Conservation (phyloP, 768 basidiomycete genomes). For the Pleurotus cornucopiae region DNA sequence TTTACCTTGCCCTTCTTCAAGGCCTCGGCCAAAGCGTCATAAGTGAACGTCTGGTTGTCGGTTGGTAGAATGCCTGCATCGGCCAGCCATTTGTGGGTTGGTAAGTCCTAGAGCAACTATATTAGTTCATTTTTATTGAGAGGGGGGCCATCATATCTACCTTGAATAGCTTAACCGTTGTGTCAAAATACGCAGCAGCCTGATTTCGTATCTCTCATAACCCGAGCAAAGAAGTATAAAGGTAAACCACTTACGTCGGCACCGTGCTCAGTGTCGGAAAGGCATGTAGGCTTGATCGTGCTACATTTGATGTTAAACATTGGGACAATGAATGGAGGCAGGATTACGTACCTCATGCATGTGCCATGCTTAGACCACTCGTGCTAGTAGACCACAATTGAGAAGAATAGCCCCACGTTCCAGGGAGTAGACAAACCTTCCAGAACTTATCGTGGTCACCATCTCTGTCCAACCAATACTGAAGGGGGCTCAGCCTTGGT, state of each 20-base stretch:
- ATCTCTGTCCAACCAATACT: conserved; percentile 61
- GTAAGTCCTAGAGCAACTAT: conserved; percentile 41
- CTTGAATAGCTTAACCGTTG: conserved; percentile 44
- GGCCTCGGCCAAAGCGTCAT: conserved; percentile 49
- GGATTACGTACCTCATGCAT: conserved; percentile 35
- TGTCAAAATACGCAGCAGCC: conserved; percentile 66
- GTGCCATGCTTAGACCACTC: conserved; percentile 73
- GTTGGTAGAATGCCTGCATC: conserved; percentile 73
- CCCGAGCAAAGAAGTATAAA: neutral
- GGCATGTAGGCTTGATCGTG: conserved; percentile 54
- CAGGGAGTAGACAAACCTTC: conserved; percentile 40
- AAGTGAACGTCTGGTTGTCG: conserved; percentile 50
- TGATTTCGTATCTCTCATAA: conserved; percentile 17
- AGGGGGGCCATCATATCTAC: conserved; percentile 14
- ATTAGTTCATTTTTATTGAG: neutral
- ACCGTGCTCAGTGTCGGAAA: conserved; percentile 53
- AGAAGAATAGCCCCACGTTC: neutral
- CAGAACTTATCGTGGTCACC: conserved; percentile 63
- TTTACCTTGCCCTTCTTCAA: conserved; percentile 49
- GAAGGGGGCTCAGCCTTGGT: neutral
- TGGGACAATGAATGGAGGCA: neutral
- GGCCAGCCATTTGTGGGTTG: conserved; percentile 70
- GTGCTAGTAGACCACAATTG: conserved; percentile 35
- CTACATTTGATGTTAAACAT: conserved; percentile 25
- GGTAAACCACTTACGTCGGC: conserved; percentile 41